These are phyloP conservation scores for Breynia disticha DNA, from an alignment of 441 rosid species.

Conservation along the genomic window DNA sequence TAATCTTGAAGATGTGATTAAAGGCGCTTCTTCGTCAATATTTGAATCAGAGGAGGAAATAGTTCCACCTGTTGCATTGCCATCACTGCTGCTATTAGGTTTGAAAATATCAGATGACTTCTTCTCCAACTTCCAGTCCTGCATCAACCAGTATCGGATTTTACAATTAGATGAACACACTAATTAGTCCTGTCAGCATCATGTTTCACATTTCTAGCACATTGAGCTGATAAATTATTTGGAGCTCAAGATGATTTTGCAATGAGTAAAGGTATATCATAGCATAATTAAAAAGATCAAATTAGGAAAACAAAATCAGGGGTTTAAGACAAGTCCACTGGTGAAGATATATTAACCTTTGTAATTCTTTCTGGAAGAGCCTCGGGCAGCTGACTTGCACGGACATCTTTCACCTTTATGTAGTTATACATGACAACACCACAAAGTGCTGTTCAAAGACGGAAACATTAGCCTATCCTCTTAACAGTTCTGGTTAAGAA, in stretches of 20 bases:
- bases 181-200: not conserved
- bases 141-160: slow-evolving; percentile 13
- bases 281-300: too few species aligned
- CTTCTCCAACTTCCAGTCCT: slow-evolving; percentile 97
- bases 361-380: slow-evolving; percentile 61
- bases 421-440: slow-evolving; percentile 99
- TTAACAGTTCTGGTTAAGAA: not conserved
- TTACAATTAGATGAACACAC: not conserved
- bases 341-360: slow-evolving; percentile 36
- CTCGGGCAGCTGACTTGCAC: slow-evolving; percentile 71
- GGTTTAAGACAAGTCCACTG: slow-evolving; percentile 3
- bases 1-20: slow-evolving; percentile 57
- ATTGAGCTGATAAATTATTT: not conserved
- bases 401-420: slow-evolving; percentile 80
- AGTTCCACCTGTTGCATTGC: slow-evolving; percentile 24
- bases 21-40: slow-evolving; percentile 79
- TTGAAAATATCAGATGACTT: slow-evolving; percentile 71
- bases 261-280: too few species aligned
- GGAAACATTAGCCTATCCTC: not conserved
- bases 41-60: slow-evolving; percentile 29
- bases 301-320: not conserved
- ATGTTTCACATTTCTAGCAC: not conserved
- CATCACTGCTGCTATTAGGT: slow-evolving; percentile 42
- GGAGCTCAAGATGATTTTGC: too few species aligned
- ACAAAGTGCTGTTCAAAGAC: slow-evolving; percentile 57